These are phyloP conservation scores for Scheffersomyces segobiensis DNA, from an alignment of 1,139 yeast species.

Conservation along the genomic window DNA sequence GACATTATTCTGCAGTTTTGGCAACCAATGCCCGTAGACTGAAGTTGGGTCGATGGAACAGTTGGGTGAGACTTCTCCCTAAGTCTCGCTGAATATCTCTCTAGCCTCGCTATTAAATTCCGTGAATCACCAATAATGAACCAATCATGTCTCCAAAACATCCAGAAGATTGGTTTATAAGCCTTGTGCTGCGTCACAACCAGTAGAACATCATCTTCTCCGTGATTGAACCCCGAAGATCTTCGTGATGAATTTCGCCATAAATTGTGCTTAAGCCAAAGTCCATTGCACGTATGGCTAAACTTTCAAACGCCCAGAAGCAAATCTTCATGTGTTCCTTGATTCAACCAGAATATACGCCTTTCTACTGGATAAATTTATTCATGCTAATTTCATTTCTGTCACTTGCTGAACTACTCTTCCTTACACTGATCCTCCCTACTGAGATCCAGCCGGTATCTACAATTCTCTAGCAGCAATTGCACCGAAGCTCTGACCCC, in stretches of 20 bases:
- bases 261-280: not conserved
- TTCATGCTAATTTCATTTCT: no score
- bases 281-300: not conserved
- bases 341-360: not conserved
- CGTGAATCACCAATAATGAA: no score
- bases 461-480: not conserved
- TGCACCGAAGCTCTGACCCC: no score
- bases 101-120: no score
- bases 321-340: not conserved
- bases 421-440: not conserved
- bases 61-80: no score
- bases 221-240: not conserved
- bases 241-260: not conserved
- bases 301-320: not conserved
- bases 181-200: no score
- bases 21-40: not conserved
- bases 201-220: no score
- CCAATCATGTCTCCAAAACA: no score
- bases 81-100: no score
- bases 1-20: not conserved
- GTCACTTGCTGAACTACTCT: no score
- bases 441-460: not conserved
- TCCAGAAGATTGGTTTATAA: no score
- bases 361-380: not conserved
- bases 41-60: not conserved